phyloP scores from a whole-genome alignment of 2,329 filamentous ascomycete genomes.

The Colletotrichum echinochloae region DNA sequence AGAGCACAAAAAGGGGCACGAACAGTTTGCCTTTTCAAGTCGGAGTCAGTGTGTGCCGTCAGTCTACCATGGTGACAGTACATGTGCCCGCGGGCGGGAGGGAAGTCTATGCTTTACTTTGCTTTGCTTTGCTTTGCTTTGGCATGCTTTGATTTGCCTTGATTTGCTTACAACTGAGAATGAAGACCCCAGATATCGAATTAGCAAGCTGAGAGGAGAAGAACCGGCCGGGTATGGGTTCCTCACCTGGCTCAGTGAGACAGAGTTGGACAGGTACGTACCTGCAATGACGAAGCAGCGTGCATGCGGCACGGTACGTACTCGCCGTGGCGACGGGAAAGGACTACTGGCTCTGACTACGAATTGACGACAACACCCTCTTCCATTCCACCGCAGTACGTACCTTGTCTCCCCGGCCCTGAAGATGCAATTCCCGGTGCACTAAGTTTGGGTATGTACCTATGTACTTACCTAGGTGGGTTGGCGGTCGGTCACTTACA shows the following conservation, averaged over 20 bases:
- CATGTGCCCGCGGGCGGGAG: background rate
- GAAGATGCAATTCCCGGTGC: background rate
- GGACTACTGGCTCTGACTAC: background rate
- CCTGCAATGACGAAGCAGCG: too few species aligned
- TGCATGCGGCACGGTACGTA: too few species aligned
- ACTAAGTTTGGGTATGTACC: too few species aligned
- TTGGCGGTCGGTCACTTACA: too few species aligned
- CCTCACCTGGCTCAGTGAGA: background rate
- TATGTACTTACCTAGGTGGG: too few species aligned
- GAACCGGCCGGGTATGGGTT: background rate
- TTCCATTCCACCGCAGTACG: background rate
- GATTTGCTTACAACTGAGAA: background rate
- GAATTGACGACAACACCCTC: constrained; percentile 5
- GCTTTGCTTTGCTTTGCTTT: background rate
- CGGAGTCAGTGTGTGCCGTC: background rate
- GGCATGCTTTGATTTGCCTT: too few species aligned
- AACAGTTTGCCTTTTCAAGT: background rate
- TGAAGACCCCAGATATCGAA: background rate
- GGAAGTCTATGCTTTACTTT: background rate
- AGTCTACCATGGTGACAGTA: background rate
- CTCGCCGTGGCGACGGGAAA: background rate
- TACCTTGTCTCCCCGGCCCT: background rate
- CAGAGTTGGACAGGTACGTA: background rate
- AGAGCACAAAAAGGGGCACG: background rate
- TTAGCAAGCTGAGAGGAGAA: background rate